Percentiles rank a stretch among this genome's conserved stretches.
Evolutionary conservation across 2,329 filamentous ascomycete genomes (phyloP).

Genomic region (Aspergillus sp.): DNA sequence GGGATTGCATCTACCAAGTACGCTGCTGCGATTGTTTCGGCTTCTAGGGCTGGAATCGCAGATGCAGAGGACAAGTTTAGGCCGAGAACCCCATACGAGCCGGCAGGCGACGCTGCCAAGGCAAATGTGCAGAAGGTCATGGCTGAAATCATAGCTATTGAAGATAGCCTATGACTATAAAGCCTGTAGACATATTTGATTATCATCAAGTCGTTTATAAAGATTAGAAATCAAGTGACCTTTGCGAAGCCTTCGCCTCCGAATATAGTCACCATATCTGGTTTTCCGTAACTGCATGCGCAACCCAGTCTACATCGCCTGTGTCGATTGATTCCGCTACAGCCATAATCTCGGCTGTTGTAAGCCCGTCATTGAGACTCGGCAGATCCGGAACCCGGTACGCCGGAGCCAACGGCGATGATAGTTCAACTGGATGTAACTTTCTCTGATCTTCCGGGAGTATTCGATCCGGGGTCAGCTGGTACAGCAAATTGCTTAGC

Average conservation of each 20-base stretch:
- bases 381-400: slow-evolving; percentile 9
- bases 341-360: slow-evolving; percentile 49
- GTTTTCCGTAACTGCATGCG: slow-evolving; percentile 48
- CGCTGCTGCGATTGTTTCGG: slow-evolving; percentile 62
- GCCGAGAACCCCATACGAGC: slow-evolving; percentile 63
- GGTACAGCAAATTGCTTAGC: slow-evolving; percentile 34
- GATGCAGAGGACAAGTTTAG: slow-evolving; percentile 58
- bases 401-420: not conserved
- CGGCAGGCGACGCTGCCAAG: slow-evolving; percentile 44
- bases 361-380: slow-evolving; percentile 39
- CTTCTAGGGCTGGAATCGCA: slow-evolving; percentile 59
- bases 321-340: slow-evolving; percentile 51
- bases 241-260: not conserved
- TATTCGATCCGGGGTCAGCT: slow-evolving; percentile 18
- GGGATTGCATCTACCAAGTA: slow-evolving; percentile 69
- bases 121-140: slow-evolving; percentile 43
- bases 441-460: not conserved
- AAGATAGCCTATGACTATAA: slow-evolving; percentile 21
- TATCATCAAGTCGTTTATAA: not conserved
- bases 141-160: slow-evolving; percentile 42
- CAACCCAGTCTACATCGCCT: slow-evolving; percentile 49
- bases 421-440: not conserved
- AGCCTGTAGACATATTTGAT: slow-evolving; percentile 1
- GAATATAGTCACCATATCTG: slow-evolving; percentile 38
- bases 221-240: not conserved